Evolutionary conservation across 2,329 filamentous ascomycete genomes (phyloP), one percentile per base, ranked within the genome.

Genomic region (Diatrype stigma): DNA sequence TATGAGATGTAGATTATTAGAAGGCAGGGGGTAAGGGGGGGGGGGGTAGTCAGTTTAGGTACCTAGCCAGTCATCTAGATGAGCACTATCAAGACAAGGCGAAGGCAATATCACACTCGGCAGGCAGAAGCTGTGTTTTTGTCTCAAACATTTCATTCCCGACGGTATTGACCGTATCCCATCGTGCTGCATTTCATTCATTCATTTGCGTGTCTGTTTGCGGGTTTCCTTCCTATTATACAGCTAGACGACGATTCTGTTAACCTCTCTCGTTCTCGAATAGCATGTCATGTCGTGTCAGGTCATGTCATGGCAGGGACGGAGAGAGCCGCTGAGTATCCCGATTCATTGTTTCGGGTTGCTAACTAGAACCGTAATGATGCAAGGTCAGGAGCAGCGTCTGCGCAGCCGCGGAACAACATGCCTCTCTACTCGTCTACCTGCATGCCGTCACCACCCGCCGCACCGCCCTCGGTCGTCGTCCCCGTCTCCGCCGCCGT

Each of bases 371-470:
- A 10, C 26, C 26, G 26, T 30, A 30, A 30, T 17, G 16, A 37
- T 12, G 34, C 34, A 23, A 28, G 21, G 40, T 16, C 21, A 11
- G 12, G 37, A 2, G 37, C 26, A 30, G 26, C 26, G 10, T 6
- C 10, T 10, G 10, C 37, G 3, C 6, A 40, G 17, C 17, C 19
- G 10, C 37, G 19, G 26, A n/a, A 17, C 22, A 7, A 37, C 34
- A 26, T 12, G 16, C 14, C 12, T 51, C 47, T 56, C 37, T 65
- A 65, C 55, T 66, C 61, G 52, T 77, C 75, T 47, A 76, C 73
- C 60, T 77, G 73, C 74, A 77, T 77, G 30, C 60, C 65, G 56
- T 77, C 67, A 16, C 59, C 74, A 30, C 64, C 75, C 17, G 63
- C 71, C 30, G 70, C 70, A 46, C 70, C 68, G 58, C 70, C 69